Conservation (phyloP, 208 protist genomes). For the Endotrypanum monterogeii region DNA sequence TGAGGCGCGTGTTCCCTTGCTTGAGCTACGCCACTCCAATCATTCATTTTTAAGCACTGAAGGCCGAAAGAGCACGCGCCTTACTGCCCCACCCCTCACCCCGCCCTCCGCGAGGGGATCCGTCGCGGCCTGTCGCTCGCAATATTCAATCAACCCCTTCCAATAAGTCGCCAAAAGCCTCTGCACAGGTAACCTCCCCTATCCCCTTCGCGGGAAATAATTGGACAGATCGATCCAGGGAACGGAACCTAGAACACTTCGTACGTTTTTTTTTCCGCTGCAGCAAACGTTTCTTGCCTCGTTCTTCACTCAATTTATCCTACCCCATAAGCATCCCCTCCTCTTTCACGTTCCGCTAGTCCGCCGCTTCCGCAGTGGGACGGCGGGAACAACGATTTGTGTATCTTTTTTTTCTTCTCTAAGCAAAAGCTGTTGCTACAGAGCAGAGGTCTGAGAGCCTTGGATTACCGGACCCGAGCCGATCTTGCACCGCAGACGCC, state of each 20-base stretch:
- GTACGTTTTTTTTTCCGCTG: background rate
- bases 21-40: background rate
- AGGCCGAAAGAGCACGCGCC: background rate
- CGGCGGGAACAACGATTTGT: background rate
- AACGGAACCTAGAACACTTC: too few relatives aligned
- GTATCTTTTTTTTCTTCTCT: too few relatives aligned
- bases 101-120: too few relatives aligned
- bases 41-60: background rate
- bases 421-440: background rate
- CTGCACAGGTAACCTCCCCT: background rate
- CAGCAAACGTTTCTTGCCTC: background rate
- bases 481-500: background rate
- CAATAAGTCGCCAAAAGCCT: background rate
- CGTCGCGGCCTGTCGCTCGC: background rate
- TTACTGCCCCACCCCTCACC: too few relatives aligned
- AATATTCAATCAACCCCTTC: too few relatives aligned
- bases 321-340: background rate
- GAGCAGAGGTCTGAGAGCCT: background rate
- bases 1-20: background rate
- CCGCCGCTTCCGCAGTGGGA: background rate
- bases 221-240: too few relatives aligned
- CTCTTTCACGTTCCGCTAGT: background rate
- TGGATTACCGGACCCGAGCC: background rate
- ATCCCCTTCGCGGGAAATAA: too few relatives aligned
- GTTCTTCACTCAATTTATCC: background rate